Base-by-base conservation (phyloP, 345 rosid genomes). In the Pistacia atlantica region DNA sequence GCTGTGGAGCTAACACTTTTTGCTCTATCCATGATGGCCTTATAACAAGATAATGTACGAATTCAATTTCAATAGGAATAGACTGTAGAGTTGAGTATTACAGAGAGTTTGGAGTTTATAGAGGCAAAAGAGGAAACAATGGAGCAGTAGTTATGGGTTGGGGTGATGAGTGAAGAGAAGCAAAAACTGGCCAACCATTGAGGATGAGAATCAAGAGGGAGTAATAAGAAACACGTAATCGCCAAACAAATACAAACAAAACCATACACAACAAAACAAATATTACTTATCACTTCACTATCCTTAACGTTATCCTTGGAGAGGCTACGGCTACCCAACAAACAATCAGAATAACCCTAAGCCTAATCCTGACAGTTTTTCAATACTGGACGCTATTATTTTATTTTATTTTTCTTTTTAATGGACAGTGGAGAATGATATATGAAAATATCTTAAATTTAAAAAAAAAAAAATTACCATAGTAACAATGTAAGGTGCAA, bases 191-290 rank as follows among this genome's bases (percentile, higher is more conserved):
- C 84, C 86, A 80, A 76, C 6, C 75, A 63, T 61, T 76, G 42
- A 17, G 57, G 83, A 81, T 84, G 84, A 81, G 77, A 45, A 68
- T 37, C 55, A 3, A 63, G 61, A 68, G 80, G 75, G 46, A 18
- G 46, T 20, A 42, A 52, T 42, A 4, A 0, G 22, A 9, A 58
- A 76, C 80, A 81, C 81, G 80, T 51, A 59, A 5, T 17, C 10
- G 1, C 9, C 49, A 4, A 51, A 11, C 31, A 2, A 51, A 11
- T 2, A 22, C 31, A 3, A 38, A 76, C 57, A 17, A 54, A 52
- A 35, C 10, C 25, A 4, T 49, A 16, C 1, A 3, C 20, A 72
- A 33, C 38, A 35, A 62, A 69, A n/a, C 28, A 37, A 37, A 37
- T 37, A 37, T 37, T 37, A 37, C 42, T 37, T 4, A 38, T 38